Conservation (phyloP, 148 eudicot species). For the Rhododendron kiyosumense region DNA sequence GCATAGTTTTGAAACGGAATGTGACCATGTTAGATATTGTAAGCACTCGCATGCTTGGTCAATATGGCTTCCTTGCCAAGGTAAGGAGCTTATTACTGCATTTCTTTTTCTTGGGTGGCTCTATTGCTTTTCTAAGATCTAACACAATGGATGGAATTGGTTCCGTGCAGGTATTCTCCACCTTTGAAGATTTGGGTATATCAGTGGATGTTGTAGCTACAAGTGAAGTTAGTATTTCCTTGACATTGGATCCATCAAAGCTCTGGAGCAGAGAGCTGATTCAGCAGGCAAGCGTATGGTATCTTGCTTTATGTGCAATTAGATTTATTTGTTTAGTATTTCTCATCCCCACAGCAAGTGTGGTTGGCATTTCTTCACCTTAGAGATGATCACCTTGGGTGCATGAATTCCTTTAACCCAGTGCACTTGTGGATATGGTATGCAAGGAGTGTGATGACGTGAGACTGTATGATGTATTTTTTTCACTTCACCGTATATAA, state of each 20-base stretch:
- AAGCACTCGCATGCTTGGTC: slow-evolving; percentile 98
- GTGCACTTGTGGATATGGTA: background rate
- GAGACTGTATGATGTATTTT: background rate
- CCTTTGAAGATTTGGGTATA: slow-evolving; percentile 83
- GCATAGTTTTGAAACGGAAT: slow-evolving; percentile 92
- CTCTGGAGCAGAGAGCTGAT: slow-evolving; percentile 97
- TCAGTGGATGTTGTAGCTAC: slow-evolving; percentile 99
- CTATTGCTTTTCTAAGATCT: background rate
- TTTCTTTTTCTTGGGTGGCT: background rate
- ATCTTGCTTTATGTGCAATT: slow-evolving; percentile 11
- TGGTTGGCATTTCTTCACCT: background rate
- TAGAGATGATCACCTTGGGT: background rate
- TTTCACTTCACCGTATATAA: background rate
- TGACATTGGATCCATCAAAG: slow-evolving; percentile 94
- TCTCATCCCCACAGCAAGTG: too few relatives aligned
- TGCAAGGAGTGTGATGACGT: background rate
- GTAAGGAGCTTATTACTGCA: slow-evolving; percentile 26
- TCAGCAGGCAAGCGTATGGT: slow-evolving; percentile 90
- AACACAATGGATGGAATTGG: background rate
- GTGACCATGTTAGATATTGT: slow-evolving; percentile 98
- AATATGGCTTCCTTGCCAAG: slow-evolving; percentile 93
- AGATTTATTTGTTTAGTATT: background rate
- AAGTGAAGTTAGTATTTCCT: slow-evolving; percentile 96
- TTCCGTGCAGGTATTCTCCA: slow-evolving; percentile 73
- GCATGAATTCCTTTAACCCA: background rate